A percentile compares a stretch with the other conserved stretches of the same genome.
phyloP scores from a whole-genome alignment of 1,284 basidiomycete genomes.

The Farysia itapuensis region DNA sequence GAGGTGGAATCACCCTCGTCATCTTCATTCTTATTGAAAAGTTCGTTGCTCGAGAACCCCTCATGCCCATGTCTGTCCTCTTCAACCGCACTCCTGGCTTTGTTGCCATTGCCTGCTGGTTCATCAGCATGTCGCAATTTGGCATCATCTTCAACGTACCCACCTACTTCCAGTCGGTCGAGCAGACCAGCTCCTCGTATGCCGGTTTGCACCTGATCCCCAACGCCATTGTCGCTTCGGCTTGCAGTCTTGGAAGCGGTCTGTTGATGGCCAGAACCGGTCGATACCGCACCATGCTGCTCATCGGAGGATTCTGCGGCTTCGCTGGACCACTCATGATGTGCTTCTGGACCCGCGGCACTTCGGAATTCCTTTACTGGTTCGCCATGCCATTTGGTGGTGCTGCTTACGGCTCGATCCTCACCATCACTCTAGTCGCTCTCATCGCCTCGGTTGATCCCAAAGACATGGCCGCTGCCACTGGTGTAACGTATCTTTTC shows the following conservation, averaged over 20 bases:
- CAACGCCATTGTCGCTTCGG: constrained; percentile 59
- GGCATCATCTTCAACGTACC: constrained; percentile 60
- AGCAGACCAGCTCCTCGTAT: constrained; percentile 56
- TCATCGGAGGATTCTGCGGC: constrained; percentile 52
- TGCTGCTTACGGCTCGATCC: constrained; percentile 57
- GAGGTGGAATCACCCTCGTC: constrained; percentile 64
- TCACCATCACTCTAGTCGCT: constrained; percentile 60
- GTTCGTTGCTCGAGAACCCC: constrained; percentile 61
- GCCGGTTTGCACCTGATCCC: constrained; percentile 60
- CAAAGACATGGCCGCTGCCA: constrained; percentile 59
- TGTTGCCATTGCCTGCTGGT: constrained; percentile 60
- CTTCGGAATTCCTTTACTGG: constrained; percentile 57
- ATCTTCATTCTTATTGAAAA: constrained; percentile 63
- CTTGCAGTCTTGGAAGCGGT: constrained; percentile 60
- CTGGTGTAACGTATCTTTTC: constrained; percentile 61
- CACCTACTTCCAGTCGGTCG: constrained; percentile 59
- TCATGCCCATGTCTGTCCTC: constrained; percentile 60
- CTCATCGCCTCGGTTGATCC: constrained; percentile 60
- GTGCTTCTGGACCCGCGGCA: constrained; percentile 59
- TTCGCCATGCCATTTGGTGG: constrained; percentile 56
- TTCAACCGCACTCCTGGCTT: constrained; percentile 60
- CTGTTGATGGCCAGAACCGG: constrained; percentile 61
- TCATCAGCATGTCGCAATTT: constrained; percentile 60
- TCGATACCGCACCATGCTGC: constrained; percentile 58
- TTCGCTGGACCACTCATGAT: constrained; percentile 59